These are phyloP conservation scores for Xylaria grammica DNA, from an alignment of 495 filamentous ascomycete genomes.

Conservation along the genomic window DNA sequence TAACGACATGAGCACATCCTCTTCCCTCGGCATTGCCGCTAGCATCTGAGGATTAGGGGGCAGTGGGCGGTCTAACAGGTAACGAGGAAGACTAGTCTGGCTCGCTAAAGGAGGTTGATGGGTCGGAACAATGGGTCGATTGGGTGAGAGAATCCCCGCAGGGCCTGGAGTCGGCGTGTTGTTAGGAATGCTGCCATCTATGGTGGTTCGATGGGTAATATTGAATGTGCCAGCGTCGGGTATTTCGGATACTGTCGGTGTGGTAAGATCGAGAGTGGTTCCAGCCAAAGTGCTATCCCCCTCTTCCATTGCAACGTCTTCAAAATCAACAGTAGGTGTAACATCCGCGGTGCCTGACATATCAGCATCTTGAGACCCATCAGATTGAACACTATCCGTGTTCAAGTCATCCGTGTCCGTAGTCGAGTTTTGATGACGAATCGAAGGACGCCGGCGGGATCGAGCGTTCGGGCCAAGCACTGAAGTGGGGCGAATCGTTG, in stretches of 20 bases:
- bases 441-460: constrained; percentile 70
- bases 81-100: constrained; percentile 66
- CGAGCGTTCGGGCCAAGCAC: constrained; percentile 48
- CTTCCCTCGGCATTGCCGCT: constrained; percentile 90
- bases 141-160: constrained; percentile 76
- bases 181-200: constrained; percentile 88
- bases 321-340: constrained; percentile 78
- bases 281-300: constrained; percentile 78
- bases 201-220: constrained; percentile 86
- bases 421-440: constrained; percentile 85
- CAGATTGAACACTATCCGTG: constrained; percentile 73
- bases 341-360: constrained; percentile 78
- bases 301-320: constrained; percentile 76
- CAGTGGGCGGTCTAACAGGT: constrained; percentile 73
- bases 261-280: constrained; percentile 73
- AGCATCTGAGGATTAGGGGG: constrained; percentile 70
- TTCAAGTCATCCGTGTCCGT: constrained; percentile 87
- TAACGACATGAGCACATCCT: constrained; percentile 98
- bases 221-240: constrained; percentile 91
- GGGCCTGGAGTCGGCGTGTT: constrained; percentile 58
- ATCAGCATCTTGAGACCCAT: constrained; percentile 65
- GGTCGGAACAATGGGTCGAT: constrained; percentile 74
- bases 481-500: constrained; percentile 58
- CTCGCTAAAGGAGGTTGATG: constrained; percentile 72
- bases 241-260: constrained; percentile 78